Conservation (phyloP, 345 rosid species). For the Acer saccharum region DNA sequence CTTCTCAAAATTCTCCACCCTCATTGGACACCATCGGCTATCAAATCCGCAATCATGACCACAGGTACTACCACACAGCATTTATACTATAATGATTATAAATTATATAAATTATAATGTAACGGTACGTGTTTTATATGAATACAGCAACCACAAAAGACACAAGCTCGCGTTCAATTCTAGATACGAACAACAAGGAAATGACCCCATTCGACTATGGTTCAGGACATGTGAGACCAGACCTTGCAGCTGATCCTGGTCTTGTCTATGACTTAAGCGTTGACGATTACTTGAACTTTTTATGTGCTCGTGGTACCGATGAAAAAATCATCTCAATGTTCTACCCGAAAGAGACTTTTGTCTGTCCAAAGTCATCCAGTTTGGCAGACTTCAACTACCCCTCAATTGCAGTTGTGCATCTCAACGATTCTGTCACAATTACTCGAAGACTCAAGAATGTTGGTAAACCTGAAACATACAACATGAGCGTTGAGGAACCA, state of each 20-base stretch:
- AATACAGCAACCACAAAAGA: constrained; percentile 36
- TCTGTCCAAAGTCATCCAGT: constrained; percentile 29
- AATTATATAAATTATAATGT: neutral
- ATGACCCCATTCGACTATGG: constrained; percentile 56
- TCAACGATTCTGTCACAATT: constrained; percentile 21
- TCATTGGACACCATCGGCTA: constrained; percentile 53
- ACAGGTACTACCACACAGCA: neutral
- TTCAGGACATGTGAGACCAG: constrained; percentile 52
- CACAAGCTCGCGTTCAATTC: constrained; percentile 24
- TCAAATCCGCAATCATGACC: constrained; percentile 43
- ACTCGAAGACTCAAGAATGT: constrained; percentile 48
- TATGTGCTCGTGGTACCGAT: constrained; percentile 45
- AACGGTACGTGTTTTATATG: neutral
- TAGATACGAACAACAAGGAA: constrained; percentile 10
- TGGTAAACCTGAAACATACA: constrained; percentile 41
- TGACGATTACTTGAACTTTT: constrained; percentile 43
- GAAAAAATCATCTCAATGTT: constrained; percentile 3
- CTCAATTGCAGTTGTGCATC: constrained; percentile 39
- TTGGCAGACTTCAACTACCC: constrained; percentile 54
- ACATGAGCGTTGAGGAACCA: constrained; percentile 24
- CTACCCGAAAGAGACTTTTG: constrained; percentile 21
- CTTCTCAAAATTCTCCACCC: constrained; percentile 50
- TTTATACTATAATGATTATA: too few relatives aligned
- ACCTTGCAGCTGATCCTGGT: constrained; percentile 52
- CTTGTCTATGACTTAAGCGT: constrained; percentile 45